Evolutionary conservation across 768 basidiomycete genomes (phyloP).

Genomic region (Termitomyces sp.): DNA sequence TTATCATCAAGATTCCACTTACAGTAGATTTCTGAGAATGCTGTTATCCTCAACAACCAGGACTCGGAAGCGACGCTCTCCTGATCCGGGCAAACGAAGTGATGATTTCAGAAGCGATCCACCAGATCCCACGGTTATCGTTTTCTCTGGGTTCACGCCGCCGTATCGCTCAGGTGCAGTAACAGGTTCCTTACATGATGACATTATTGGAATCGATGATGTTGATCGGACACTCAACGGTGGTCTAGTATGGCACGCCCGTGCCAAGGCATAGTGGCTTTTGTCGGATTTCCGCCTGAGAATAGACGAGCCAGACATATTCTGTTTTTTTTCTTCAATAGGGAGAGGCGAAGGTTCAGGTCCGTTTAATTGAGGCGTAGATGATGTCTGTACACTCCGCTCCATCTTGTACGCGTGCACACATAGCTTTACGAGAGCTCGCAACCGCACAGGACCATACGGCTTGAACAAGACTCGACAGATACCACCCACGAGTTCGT

Average conservation of each 20-base stretch:
- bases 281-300: slow-evolving; percentile 51
- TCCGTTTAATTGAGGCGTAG: background rate
- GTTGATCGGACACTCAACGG: slow-evolving; percentile 50
- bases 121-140: slow-evolving; percentile 52
- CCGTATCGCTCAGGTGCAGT: slow-evolving; percentile 24
- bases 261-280: slow-evolving; percentile 17
- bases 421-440: slow-evolving; percentile 61
- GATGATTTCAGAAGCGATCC: slow-evolving; percentile 73
- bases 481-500: slow-evolving; percentile 81
- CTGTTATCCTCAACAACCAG: slow-evolving; percentile 90
- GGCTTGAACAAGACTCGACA: slow-evolving; percentile 91
- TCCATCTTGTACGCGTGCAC: slow-evolving; percentile 51
- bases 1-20: slow-evolving; percentile 28
- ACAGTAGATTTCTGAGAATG: slow-evolving; percentile 82
- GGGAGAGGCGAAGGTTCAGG: background rate
- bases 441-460: slow-evolving; percentile 75
- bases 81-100: slow-evolving; percentile 44
- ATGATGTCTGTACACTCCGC: slow-evolving; percentile 25
- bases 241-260: slow-evolving; percentile 36
- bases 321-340: slow-evolving; percentile 5
- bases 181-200: slow-evolving; percentile 28
- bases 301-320: slow-evolving; percentile 13
- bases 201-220: slow-evolving; percentile 42
- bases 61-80: slow-evolving; percentile 53
- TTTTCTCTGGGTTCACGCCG: slow-evolving; percentile 28